These are phyloP conservation scores for Pecoramyces ruminantium DNA, from an alignment of 192 early-diverging fungal species.

Conservation along the genomic window DNA sequence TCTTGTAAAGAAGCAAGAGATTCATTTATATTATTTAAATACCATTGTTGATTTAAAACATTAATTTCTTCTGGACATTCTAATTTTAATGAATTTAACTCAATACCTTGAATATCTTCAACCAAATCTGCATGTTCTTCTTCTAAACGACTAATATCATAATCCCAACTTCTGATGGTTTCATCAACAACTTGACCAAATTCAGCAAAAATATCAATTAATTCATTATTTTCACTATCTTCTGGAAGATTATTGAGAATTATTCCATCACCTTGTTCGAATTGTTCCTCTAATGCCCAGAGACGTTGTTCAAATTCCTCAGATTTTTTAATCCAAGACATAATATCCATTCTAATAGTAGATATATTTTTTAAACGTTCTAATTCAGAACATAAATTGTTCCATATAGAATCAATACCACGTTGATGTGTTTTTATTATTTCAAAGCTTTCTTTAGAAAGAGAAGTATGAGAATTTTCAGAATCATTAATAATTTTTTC, in stretches of 20 bases:
- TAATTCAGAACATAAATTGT: background rate
- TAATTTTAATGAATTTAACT: background rate
- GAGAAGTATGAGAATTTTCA: background rate
- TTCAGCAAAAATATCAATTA: background rate
- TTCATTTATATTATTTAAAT: background rate
- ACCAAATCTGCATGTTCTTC: background rate
- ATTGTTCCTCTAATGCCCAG: background rate
- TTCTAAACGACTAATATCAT: background rate
- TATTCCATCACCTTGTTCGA: background rate
- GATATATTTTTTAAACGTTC: background rate
- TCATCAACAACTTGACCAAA: background rate
- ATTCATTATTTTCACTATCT: background rate
- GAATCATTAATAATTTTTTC: background rate
- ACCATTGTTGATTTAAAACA: background rate
- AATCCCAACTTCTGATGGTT: background rate
- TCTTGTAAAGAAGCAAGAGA: background rate
- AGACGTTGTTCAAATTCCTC: background rate
- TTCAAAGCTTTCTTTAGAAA: background rate
- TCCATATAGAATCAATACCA: background rate
- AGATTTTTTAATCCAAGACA: background rate
- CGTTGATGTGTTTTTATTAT: background rate
- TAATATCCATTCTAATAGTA: background rate
- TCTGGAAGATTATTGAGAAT: background rate
- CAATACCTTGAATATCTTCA: background rate
- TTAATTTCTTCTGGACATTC: background rate